Evolutionary conservation across 2,329 filamentous ascomycete genomes (phyloP).

Genomic region (Dryadomyces quercus-mongolicae): DNA sequence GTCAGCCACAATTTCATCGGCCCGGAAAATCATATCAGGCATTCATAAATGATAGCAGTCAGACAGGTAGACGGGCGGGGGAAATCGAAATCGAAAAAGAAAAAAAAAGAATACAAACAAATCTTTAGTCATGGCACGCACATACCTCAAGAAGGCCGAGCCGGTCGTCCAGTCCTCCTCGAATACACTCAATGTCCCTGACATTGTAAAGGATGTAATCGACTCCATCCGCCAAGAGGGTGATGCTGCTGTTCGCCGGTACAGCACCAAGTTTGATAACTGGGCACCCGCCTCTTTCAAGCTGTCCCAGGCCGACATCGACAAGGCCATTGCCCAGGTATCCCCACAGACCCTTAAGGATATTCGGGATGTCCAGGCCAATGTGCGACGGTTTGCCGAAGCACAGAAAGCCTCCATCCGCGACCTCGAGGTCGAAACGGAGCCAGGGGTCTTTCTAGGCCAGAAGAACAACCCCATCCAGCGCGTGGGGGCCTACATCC

Average conservation of each 20-base stretch:
- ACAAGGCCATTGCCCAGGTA: slow-evolving; percentile 29
- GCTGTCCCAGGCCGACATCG: slow-evolving; percentile 30
- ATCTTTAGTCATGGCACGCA: slow-evolving; percentile 1
- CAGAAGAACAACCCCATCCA: slow-evolving; percentile 37
- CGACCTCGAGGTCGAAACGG: slow-evolving; percentile 39
- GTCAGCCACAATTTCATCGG: too few species aligned
- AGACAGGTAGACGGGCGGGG: too few species aligned
- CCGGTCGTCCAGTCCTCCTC: neutral
- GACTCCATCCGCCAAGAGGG: slow-evolving; percentile 31
- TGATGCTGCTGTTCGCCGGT: slow-evolving; percentile 33
- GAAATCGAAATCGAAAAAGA: too few species aligned
- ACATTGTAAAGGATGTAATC: slow-evolving; percentile 35
- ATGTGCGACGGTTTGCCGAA: slow-evolving; percentile 35
- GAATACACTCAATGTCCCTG: slow-evolving; percentile 14
- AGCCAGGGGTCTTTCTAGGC: slow-evolving; percentile 35
- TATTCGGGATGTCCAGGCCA: slow-evolving; percentile 31
- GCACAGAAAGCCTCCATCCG: slow-evolving; percentile 31
- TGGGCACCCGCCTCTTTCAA: slow-evolving; percentile 38
- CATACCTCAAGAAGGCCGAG: slow-evolving; percentile 5
- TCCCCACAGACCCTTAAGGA: slow-evolving; percentile 28
- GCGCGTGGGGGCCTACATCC: slow-evolving; percentile 30
- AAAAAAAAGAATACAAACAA: too few species aligned
- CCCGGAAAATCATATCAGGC: too few species aligned
- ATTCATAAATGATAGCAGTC: too few species aligned
- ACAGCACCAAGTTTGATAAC: slow-evolving; percentile 41